Evolutionary conservation across 176 grass and related monocot species (phyloP).

Genomic region (Hordeum vulgare): DNA sequence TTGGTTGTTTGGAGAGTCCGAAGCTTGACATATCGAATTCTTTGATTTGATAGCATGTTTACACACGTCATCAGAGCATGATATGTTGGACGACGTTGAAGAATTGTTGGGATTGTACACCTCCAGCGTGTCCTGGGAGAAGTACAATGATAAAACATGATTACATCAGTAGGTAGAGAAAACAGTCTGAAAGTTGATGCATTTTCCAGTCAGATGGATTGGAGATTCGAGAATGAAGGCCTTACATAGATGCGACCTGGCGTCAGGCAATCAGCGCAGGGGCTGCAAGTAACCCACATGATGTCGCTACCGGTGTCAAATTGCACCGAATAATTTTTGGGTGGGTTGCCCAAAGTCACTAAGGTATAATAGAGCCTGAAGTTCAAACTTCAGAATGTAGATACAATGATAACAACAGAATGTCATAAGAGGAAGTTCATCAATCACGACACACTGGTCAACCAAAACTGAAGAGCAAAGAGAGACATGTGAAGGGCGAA

Average conservation of each 20-base stretch:
- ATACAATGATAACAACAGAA: no score
- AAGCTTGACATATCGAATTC: slow-evolving; percentile 53
- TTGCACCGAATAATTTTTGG: no score
- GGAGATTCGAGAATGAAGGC: not conserved
- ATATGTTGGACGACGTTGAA: slow-evolving; percentile 48
- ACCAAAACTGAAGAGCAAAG: no score
- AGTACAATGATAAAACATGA: not conserved
- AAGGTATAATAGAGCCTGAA: no score
- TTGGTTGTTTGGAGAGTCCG: slow-evolving; percentile 19
- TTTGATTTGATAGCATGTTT: slow-evolving; percentile 55
- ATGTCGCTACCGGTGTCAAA: no score
- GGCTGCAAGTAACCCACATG: no score
- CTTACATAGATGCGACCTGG: slow-evolving; percentile 73
- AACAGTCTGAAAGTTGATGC: not conserved
- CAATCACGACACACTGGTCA: no score
- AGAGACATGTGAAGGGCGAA: no score
- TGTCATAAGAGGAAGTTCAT: no score
- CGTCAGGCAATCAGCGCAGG: slow-evolving; percentile 49
- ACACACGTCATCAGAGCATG: slow-evolving; percentile 64
- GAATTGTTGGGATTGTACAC: slow-evolving; percentile 53
- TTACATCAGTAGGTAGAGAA: not conserved
- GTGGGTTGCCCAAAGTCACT: no score
- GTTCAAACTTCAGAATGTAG: no score
- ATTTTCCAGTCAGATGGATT: not conserved
- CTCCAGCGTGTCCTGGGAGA: slow-evolving; percentile 40